Evolutionary conservation across 2,329 filamentous ascomycete species (phyloP).

Genomic region (Cyphellophora attinorum): DNA sequence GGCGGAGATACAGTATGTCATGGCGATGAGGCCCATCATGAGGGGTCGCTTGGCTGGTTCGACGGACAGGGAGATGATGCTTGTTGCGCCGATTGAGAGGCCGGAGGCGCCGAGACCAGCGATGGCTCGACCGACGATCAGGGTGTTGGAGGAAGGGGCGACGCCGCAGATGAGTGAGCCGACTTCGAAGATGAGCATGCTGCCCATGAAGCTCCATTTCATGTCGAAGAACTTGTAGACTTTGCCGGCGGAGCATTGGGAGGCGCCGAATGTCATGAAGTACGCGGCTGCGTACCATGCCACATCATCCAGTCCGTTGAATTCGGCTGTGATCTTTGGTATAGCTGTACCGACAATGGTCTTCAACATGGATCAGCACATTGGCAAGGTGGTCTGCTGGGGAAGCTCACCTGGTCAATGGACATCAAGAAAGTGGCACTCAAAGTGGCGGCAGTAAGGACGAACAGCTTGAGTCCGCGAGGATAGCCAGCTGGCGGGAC

Average conservation of each 20-base stretch:
- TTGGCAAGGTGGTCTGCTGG: neutral
- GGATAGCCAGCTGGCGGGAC: slow-evolving; percentile 3
- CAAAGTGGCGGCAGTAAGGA: slow-evolving; percentile 10
- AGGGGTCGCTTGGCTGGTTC: slow-evolving; percentile 35
- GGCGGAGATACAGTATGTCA: slow-evolving; percentile 39
- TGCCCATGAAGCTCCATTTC: slow-evolving; percentile 37
- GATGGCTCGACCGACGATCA: slow-evolving; percentile 43
- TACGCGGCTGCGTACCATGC: slow-evolving; percentile 29
- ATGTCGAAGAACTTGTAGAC: slow-evolving; percentile 35
- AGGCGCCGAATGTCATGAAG: slow-evolving; percentile 33
- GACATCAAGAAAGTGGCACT: slow-evolving; percentile 18
- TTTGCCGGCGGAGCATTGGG: slow-evolving; percentile 36
- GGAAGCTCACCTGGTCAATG: neutral
- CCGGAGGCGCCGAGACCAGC: slow-evolving; percentile 41
- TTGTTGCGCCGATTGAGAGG: slow-evolving; percentile 38
- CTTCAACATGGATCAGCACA: neutral
- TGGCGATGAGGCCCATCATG: slow-evolving; percentile 39
- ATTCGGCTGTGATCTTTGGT: slow-evolving; percentile 22
- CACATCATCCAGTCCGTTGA: slow-evolving; percentile 27
- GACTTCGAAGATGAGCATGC: slow-evolving; percentile 40
- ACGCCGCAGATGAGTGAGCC: slow-evolving; percentile 43
- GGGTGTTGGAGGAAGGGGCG: slow-evolving; percentile 36
- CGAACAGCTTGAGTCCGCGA: slow-evolving; percentile 2
- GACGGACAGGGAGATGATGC: slow-evolving; percentile 37
- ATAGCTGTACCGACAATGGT: slow-evolving; percentile 15